phyloP scores from a whole-genome alignment of 345 rosid genomes.

The Brassica juncea region DNA sequence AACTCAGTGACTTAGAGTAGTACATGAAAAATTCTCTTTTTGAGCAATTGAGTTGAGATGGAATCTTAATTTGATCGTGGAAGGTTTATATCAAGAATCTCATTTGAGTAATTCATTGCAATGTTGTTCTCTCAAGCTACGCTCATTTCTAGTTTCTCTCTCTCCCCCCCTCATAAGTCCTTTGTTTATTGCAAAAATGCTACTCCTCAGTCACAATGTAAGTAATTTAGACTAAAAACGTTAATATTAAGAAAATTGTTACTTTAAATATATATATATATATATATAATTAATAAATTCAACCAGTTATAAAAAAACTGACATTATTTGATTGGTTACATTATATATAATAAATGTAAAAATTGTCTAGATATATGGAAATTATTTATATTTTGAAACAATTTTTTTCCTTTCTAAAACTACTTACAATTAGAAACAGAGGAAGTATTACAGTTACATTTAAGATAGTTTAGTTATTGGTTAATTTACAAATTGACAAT shows the following conservation, averaged over 20 bases:
- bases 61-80: neutral
- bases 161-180: neutral
- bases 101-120: constrained; percentile 23
- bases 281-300: too few species aligned
- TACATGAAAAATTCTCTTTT: neutral
- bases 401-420: too few species aligned
- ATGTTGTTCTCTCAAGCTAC: neutral
- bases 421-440: too few species aligned
- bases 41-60: neutral
- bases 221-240: too few species aligned
- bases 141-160: constrained; percentile 14
- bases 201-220: too few species aligned
- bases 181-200: neutral
- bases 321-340: too few species aligned
- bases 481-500: neutral
- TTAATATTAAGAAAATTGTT: too few species aligned
- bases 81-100: neutral
- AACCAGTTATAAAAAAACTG: too few species aligned
- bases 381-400: too few species aligned
- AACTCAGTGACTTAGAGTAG: constrained; percentile 65
- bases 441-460: neutral
- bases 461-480: neutral
- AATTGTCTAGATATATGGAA: too few species aligned
- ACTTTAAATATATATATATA: too few species aligned
- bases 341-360: too few species aligned